Conservation (phyloP, 2,329 filamentous ascomycete species). For the Neocatenulostroma microsporum region DNA sequence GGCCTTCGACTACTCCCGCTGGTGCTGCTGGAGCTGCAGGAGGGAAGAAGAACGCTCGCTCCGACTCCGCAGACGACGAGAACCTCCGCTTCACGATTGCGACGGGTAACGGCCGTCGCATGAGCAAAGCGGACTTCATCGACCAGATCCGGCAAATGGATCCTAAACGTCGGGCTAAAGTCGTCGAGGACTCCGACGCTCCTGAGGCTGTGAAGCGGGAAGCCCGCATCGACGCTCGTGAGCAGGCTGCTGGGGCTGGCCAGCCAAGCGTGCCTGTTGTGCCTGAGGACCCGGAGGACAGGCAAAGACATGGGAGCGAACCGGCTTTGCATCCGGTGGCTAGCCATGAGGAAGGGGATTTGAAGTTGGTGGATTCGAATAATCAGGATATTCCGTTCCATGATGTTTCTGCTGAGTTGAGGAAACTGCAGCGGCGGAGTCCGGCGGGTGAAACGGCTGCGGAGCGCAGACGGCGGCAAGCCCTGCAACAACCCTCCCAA, state of each 20-base stretch:
- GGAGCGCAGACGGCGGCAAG: constrained; percentile 38
- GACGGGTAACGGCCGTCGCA: constrained; percentile 61
- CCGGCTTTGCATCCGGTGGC: constrained; percentile 31
- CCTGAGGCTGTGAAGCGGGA: constrained; percentile 43
- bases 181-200: constrained; percentile 41
- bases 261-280: constrained; percentile 16
- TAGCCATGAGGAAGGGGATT: constrained; percentile 33
- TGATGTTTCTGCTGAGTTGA: constrained; percentile 30
- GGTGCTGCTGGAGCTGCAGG: constrained; percentile 11
- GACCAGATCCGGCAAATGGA: constrained; percentile 65
- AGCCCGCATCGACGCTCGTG: constrained; percentile 35
- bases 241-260: constrained; percentile 18
- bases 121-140: constrained; percentile 77
- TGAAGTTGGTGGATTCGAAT: constrained; percentile 40
- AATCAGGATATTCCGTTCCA: constrained; percentile 43
- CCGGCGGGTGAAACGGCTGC: constrained; percentile 29
- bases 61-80: constrained; percentile 54
- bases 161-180: constrained; percentile 51
- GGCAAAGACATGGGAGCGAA: not conserved
- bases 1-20: constrained; percentile 3
- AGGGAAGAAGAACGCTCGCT: constrained; percentile 1
- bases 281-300: constrained; percentile 12
- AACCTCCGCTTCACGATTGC: constrained; percentile 69
- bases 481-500: constrained; percentile 17
- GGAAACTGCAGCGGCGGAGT: constrained; percentile 9